Evolutionary conservation across 148 eudicot species (phyloP), one percentile per base, ranked within the genome.

Genomic region (Gaultheria prostrata): DNA sequence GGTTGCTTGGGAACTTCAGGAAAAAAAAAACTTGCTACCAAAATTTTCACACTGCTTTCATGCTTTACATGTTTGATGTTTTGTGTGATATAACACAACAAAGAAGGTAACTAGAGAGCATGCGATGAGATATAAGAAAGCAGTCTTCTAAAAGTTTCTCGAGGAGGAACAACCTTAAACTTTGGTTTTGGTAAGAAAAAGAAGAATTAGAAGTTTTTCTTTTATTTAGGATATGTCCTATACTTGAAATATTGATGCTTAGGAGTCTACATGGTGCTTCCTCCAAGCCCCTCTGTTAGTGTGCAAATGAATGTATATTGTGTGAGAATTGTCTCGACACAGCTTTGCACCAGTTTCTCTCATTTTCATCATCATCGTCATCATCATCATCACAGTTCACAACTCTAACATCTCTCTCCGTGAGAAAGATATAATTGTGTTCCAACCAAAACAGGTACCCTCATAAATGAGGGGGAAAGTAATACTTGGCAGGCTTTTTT

Each of bases 231-330:
- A 49, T 77, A 77, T 50, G 24, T 77, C 28, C 32, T 50, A 8
- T 65, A 21, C 32, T 65, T 67, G n/a, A 4, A 46, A 45, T 76
- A 48, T 76, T 12, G 57, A 24, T 76, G 15, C 48, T 10, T 35
- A 18, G 45, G 2, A 2, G n/a, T 61, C 67, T 61, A 6, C 67
- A n/a, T 21, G 2, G 28, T 61, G 6, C 28, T 28, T 61, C 30
- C 67, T 28, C 4, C 67, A 61, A 61, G 20, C 28, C 28, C 28
- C 28, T 17, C 67, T 61, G 28, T 26, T 1, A 65, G 9, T 50
- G 28, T 77, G 79, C 59, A 49, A 75, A 45, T 75, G 77, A 49
- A 33, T 72, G 77, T 39, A 14, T n/a, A 2, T 75, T 46, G 30
- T 75, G 51, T 43, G 53, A 21, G 21, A 46, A 43, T 17, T 12